Evolutionary conservation across 192 early-diverging fungal genomes (phyloP), one percentile per base, ranked within the genome.

Genomic region (Backusella circina): DNA sequence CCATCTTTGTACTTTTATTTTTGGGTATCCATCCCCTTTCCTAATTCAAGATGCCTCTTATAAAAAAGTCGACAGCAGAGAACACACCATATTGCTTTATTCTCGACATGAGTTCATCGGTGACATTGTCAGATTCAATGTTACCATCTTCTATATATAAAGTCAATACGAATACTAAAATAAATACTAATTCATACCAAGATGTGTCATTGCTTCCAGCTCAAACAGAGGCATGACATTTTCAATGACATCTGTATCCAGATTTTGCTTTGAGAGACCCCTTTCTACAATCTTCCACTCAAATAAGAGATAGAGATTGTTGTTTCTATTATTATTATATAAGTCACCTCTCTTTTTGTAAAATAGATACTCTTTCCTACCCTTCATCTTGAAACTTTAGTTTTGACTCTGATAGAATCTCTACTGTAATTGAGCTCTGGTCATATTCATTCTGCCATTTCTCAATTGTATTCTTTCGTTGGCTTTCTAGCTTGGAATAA

Each of bases 401-500:
- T 9, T 31, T 21, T 4, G 44, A 18, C 7, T 38, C 73, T 13
- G 57, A 44, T 15, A 74, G 33, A 13, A 31, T 8, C 30, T 66
- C 37, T 21, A 74, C 12, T 4, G 23, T 30, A 8, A 74, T 41
- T 28, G n/a, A 15, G 2, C 26, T 26, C 16, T 41, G 15, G 2
- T 13, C 3, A 3, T 54, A 38, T 28, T 10, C 12, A 2, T 66
- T 35, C 21, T 18, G 23, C 28, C 73, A 13, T 6, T 31, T 36
- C 21, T 67, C 26, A 18, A 80, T 77, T 10, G 70, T 65, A 18
- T 61, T 10, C 15, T 37, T 21, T 35, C 72, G 33, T 28, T 80
- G 71, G 10, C 47, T 30, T 9, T 70, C 47, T 5, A 80, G 15
- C 18, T 67, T 72, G 4, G 71, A 66, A 61, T 80, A 73, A 54